Conservation (phyloP, 345 rosid genomes). For the Orychophragmus violaceus region DNA sequence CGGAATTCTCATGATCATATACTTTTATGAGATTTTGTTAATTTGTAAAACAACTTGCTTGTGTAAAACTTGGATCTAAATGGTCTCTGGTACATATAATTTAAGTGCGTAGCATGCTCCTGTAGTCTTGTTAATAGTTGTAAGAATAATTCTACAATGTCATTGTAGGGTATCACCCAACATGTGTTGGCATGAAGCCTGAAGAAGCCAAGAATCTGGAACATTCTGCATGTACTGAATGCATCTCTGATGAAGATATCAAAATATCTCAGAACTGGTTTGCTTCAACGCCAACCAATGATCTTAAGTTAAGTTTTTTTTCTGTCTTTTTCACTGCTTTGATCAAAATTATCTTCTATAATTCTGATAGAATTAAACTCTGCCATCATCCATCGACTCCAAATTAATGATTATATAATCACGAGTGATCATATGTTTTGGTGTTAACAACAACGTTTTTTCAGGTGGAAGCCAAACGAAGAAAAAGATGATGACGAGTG, state of each 20-base stretch:
- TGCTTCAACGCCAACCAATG: constrained; percentile 42
- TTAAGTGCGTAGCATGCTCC: too few species aligned
- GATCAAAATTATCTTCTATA: too few species aligned
- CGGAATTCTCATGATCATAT: not conserved
- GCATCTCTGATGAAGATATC: constrained; percentile 49
- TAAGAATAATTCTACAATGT: constrained; percentile 1
- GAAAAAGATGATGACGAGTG: not conserved
- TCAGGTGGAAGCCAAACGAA: constrained; percentile 27
- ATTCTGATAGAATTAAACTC: too few species aligned
- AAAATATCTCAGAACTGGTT: constrained; percentile 71
- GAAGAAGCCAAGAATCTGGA: constrained; percentile 76
- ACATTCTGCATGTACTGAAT: constrained; percentile 67
- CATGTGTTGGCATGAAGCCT: constrained; percentile 76
- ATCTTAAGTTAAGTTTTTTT: constrained; percentile 41
- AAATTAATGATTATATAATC: too few species aligned
- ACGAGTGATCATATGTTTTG: not conserved
- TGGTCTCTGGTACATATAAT: too few species aligned
- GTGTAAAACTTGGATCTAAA: not conserved
- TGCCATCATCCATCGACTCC: too few species aligned
- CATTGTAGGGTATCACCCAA: constrained; percentile 76
- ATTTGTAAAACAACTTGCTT: not conserved
- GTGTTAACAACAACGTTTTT: not conserved
- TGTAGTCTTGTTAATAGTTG: not conserved
- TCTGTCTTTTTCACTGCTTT: not conserved
- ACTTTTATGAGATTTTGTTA: not conserved